Base-by-base conservation (phyloP, 1,139 yeast species). In the Arxiozyma bovina region DNA sequence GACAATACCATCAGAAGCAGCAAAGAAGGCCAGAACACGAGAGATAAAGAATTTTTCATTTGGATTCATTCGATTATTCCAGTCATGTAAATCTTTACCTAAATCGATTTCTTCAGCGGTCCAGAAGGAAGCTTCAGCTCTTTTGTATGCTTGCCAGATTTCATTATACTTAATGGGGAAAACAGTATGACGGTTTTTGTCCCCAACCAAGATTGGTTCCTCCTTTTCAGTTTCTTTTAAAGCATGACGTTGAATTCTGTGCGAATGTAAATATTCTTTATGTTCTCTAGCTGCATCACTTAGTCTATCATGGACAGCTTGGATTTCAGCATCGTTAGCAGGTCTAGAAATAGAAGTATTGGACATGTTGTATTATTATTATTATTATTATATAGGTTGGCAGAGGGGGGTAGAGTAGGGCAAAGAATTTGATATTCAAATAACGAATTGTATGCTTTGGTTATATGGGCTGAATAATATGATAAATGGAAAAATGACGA, bases 81-180 rank as follows among this genome's bases (percentile, higher is more conserved):
- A 93, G 76, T 93, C 99, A 66, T 80, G 80, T 60, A 80, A 70
- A 73, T 93, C 99, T 78, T 93, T 93, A 58, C 96, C 85, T 63
- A 93, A 80, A 73, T 93, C 99, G 63, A 93, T 91, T 76, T 93
- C 99, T 77, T 93, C 99, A 52, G 99, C 97, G 52, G 99, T 93
- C 99, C 99, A 93, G 80, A 93, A 93, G 15, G 97, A 89, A 22
- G 53, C 40, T 77, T 93, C 99, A 50, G 98, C 98, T 76, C 93
- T 89, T 78, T 93, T 93, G 77, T 93, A 93, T 81, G 94, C 91
- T 74, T 91, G 96, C 98, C 99, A 93, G 70, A 93, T 87, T 76
- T 93, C 98, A 71, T 91, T 94, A 77, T 90, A 93, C 75, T 87
- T 87, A 75, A 93, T 90, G 61, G 99, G 99, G 83, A 91, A 93